Base-by-base conservation (phyloP, 805 yeast species). In the Schwanniomyces sp. region DNA sequence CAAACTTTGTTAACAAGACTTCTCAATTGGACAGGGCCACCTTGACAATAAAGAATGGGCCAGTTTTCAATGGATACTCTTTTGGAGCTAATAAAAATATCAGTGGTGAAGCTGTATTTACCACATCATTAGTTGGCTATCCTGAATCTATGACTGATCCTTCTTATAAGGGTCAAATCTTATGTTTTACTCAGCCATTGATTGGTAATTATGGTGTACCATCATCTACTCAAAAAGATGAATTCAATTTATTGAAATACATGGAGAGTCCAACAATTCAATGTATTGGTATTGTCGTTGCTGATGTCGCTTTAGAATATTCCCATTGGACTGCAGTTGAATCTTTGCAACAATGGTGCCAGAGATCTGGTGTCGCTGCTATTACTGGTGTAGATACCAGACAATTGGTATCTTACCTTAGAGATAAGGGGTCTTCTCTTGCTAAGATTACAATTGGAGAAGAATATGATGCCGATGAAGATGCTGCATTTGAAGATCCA, bases 251-350 rank as follows among this genome's bases (percentile, higher is more conserved):
- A 55, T 80, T 92, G 63, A 90, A 88, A 68, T 89, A 89, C 70
- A 86, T 94, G 72, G 99, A 94, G 74, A 82, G 91, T 48, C 94
- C 97, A 5, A 81, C 80, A 57, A 84, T 89, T 47, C 98, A 94
- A 72, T 91, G 97, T 71, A 85, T 88, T 51, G 99, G 98, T 58
- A 90, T 94, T 50, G 96, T 94, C 42, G 99, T 94, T 25, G 88
- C 96, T 38, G 97, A 94, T 63, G 96, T 82, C 46, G 98, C 99
- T 18, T 80, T 91, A 79, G 81, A 91, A 66, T 90, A 92, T 70
- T 89, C 97, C n/a, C 99, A 94, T 69, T 94, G 99, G 99, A 91
- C 98, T 32, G 99, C 99, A 3, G 96, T 94, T 29, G 98, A 94
- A 74, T 86, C 96, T 16, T 79, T 94, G 49, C 87, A 89, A 50